Percentiles rank a stretch among this genome's conserved stretches.
Conservation (phyloP, 257 asterid genomes). For the Scutellaria galericulata region DNA sequence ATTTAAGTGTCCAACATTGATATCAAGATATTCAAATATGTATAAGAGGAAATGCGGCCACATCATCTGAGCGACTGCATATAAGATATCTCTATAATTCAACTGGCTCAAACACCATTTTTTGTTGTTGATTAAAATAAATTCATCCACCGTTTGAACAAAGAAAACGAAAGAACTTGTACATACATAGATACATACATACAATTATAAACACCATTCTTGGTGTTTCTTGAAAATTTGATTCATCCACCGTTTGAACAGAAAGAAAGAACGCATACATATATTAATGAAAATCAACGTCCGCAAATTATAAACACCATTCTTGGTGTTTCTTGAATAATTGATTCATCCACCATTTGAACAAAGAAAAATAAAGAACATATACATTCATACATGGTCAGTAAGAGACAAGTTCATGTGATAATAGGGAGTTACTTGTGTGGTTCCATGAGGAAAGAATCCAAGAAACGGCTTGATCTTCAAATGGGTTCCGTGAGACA, state of each 20-base stretch:
- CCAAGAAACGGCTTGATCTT: constrained; percentile 71
- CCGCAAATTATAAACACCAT: constrained; percentile 20
- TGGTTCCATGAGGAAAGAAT: constrained; percentile 59
- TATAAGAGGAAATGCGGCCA: background rate
- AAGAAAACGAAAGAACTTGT: background rate
- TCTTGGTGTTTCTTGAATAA: constrained; percentile 1
- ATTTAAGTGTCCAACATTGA: constrained; percentile 3
- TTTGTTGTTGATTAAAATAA: background rate
- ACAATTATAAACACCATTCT: constrained; percentile 8
- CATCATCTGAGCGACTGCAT: constrained; percentile 2
- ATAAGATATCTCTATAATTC: background rate
- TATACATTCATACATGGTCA: background rate
- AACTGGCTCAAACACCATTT: background rate
- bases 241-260: background rate
- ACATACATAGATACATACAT: background rate
- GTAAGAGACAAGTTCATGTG: background rate
- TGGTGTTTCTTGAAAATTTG: background rate
- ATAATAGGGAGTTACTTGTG: constrained; percentile 51
- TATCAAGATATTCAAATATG: constrained; percentile 7
- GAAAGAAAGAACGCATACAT: background rate
- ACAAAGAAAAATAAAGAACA: background rate
- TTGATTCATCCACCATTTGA: constrained; percentile 2
- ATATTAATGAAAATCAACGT: background rate
- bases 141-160: constrained; percentile 3
- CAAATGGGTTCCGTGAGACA: constrained; percentile 37